Percentiles rank a stretch among this genome's conserved stretches.
Evolutionary conservation across 164 flowering plant genomes (phyloP).

Genomic region (Platanus orientalis): DNA sequence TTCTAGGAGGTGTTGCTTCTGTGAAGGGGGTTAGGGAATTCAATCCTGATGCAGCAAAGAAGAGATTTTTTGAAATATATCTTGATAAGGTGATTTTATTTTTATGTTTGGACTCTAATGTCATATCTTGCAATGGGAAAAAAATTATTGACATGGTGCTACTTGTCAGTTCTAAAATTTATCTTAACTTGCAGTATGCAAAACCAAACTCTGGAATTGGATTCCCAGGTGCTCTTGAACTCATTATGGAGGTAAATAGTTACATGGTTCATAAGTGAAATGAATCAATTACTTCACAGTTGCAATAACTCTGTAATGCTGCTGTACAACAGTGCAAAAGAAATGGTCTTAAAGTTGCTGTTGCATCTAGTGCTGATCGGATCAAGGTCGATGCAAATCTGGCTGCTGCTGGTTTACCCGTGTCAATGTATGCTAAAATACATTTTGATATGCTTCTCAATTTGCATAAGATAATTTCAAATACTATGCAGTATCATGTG

Average conservation of each 20-base stretch:
- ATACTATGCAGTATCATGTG: not conserved
- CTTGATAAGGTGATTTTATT: slow-evolving; percentile 58
- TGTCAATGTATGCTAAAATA: slow-evolving; percentile 58
- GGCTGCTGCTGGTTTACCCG: slow-evolving; percentile 82
- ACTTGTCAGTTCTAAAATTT: slow-evolving; percentile 4
- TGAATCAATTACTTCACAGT: not conserved
- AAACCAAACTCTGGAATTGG: slow-evolving; percentile 93
- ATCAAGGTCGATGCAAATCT: slow-evolving; percentile 93
- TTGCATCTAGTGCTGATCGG: slow-evolving; percentile 98
- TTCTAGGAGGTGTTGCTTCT: slow-evolving; percentile 92
- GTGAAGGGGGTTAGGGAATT: slow-evolving; percentile 75
- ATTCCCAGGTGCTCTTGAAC: slow-evolving; percentile 94
- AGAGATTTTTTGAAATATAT: slow-evolving; percentile 91
- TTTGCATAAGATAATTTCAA: not conserved
- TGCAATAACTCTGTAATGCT: slow-evolving; percentile 4
- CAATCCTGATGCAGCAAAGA: slow-evolving; percentile 67
- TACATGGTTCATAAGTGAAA: not conserved
- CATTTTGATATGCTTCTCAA: not conserved
- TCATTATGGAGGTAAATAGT: slow-evolving; percentile 60
- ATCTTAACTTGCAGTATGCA: slow-evolving; percentile 58
- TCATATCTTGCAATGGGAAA: not conserved
- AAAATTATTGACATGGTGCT: not conserved
- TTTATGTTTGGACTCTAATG: not conserved
- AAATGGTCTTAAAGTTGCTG: slow-evolving; percentile 93
- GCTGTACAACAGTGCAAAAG: slow-evolving; percentile 64